These are phyloP conservation scores for Diddensiella caesifluorescens DNA, from an alignment of 805 yeast genomes.

Conservation along the genomic window DNA sequence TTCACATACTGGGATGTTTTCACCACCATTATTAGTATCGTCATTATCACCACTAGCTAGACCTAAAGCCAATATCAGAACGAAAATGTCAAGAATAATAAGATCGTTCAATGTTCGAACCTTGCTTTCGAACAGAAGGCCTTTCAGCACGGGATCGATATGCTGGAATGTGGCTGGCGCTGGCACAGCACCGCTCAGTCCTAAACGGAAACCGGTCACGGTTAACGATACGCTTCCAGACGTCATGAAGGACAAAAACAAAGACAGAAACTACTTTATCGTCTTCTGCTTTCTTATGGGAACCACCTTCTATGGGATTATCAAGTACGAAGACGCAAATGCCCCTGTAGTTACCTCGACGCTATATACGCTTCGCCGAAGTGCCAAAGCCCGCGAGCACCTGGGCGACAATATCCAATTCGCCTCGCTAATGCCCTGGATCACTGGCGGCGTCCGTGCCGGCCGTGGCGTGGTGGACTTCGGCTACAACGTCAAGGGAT, in stretches of 20 bases:
- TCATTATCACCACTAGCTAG: no score
- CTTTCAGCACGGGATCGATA: no score
- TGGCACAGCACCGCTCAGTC: background rate
- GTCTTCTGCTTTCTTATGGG: conserved; percentile 51
- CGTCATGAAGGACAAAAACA: conserved; percentile 41
- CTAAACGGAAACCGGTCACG: conserved; percentile 38
- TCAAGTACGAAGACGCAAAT: conserved; percentile 88
- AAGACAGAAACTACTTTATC: conserved; percentile 49
- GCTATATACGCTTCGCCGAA: conserved; percentile 76
- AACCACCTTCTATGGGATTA: conserved; percentile 55
- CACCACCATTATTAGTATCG: no score
- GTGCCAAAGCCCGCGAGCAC: conserved; percentile 51
- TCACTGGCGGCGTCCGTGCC: conserved; percentile 76
- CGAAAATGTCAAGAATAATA: no score
- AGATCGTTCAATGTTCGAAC: no score
- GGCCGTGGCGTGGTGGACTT: conserved; percentile 78
- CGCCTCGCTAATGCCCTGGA: conserved; percentile 80
- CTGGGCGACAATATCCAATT: conserved; percentile 76
- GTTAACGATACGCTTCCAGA: conserved; percentile 75
- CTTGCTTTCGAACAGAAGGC: no score
- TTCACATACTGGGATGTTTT: no score
- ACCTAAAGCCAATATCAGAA: no score
- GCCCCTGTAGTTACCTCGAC: conserved; percentile 88
- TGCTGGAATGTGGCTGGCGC: no score
- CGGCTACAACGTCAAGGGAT: conserved; percentile 64